Conservation (phyloP, 805 yeast species). For the Metschnikowia lunata region DNA sequence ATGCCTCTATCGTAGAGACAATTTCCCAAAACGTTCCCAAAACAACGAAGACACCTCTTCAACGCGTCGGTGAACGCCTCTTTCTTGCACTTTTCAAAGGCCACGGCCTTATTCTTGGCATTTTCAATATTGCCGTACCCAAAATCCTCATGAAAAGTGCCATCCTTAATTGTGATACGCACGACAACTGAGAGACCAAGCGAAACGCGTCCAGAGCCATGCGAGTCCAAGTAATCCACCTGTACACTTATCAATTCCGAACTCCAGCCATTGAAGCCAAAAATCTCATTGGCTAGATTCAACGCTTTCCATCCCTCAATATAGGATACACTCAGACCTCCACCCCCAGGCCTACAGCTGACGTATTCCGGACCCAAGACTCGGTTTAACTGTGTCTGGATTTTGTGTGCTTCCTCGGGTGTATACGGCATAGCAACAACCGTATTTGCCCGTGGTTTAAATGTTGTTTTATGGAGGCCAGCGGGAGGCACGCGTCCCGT, state of each 20-base stretch:
- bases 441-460: not conserved
- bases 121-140: constrained; percentile 76
- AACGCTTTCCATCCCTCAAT: constrained; percentile 84
- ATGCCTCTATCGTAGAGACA: constrained; percentile 78
- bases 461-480: too few species aligned
- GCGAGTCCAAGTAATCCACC: constrained; percentile 68
- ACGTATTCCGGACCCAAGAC: constrained; percentile 73
- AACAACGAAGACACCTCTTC: constrained; percentile 72
- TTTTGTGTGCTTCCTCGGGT: constrained; percentile 30
- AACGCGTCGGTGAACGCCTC: constrained; percentile 84
- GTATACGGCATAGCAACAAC: constrained; percentile 25
- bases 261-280: constrained; percentile 82
- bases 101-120: constrained; percentile 64
- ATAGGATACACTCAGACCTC: constrained; percentile 63
- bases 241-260: constrained; percentile 62
- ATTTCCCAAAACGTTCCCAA: constrained; percentile 77
- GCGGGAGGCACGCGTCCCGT: too few species aligned
- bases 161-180: constrained; percentile 70
- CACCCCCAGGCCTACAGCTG: constrained; percentile 71
- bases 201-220: constrained; percentile 45
- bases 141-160: constrained; percentile 72
- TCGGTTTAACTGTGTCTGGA: constrained; percentile 31
- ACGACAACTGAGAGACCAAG: constrained; percentile 71
- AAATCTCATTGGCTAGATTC: constrained; percentile 72
- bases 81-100: constrained; percentile 75